These are phyloP conservation scores for Lentinula detonsa DNA, from an alignment of 768 basidiomycete genomes.

Conservation along the genomic window DNA sequence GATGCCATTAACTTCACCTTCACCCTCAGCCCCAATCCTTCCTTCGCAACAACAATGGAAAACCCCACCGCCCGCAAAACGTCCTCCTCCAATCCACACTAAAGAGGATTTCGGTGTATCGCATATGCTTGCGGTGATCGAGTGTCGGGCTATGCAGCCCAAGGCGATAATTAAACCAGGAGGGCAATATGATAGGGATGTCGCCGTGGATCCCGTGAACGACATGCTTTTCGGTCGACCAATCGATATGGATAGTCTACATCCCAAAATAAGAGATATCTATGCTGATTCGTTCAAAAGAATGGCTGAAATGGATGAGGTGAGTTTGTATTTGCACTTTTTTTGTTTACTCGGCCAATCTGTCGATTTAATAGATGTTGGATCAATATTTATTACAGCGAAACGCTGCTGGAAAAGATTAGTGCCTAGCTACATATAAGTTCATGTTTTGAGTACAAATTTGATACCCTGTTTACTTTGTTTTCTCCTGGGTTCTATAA, in stretches of 20 bases:
- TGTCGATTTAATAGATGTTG: not conserved
- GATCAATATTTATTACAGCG: constrained; percentile 5
- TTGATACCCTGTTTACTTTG: not conserved
- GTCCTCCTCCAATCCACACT: constrained; percentile 37
- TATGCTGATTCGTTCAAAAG: constrained; percentile 67
- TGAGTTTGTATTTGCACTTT: constrained; percentile 17
- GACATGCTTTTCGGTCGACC: constrained; percentile 67
- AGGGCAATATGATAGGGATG: constrained; percentile 20
- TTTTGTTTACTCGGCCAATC: not conserved
- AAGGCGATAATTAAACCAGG: constrained; percentile 27
- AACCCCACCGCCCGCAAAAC: constrained; percentile 22
- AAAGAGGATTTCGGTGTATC: constrained; percentile 82
- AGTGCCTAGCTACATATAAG: not conserved
- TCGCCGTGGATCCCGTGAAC: constrained; percentile 56
- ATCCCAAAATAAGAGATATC: constrained; percentile 67
- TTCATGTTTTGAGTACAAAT: not conserved
- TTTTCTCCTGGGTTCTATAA: not conserved
- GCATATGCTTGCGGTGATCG: constrained; percentile 86
- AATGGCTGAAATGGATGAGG: constrained; percentile 79
- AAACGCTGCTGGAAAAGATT: not conserved
- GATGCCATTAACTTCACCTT: constrained; percentile 29
- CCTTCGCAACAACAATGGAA: constrained; percentile 14
- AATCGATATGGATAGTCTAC: constrained; percentile 55
- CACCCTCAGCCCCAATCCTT: constrained; percentile 18
- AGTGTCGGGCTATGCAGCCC: constrained; percentile 44